phyloP scores from a whole-genome alignment of 2,329 filamentous ascomycete genomes.

The Cylindrodendrum hubeiense region DNA sequence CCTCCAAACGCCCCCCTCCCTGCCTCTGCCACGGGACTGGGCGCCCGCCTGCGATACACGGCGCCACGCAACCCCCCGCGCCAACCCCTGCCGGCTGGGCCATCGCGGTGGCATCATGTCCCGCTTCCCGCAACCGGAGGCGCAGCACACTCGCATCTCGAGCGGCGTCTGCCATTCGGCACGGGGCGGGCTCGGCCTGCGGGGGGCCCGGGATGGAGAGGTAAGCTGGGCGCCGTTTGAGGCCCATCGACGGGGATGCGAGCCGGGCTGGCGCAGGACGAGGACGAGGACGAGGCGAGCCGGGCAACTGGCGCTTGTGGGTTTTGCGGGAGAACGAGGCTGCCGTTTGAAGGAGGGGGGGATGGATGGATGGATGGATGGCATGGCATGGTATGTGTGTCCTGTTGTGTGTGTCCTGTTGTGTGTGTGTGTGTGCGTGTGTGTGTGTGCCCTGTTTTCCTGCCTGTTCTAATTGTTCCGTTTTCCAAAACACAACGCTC shows the following conservation, averaged over 20 bases:
- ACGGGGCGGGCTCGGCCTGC: neutral
- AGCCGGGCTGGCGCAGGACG: too few species aligned
- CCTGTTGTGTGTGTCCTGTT: too few species aligned
- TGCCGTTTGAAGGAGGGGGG: neutral
- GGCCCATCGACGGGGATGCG: neutral
- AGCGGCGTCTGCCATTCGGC: neutral
- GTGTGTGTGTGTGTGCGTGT: too few species aligned
- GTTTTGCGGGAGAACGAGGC: neutral
- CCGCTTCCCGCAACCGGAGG: neutral
- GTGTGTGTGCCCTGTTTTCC: too few species aligned
- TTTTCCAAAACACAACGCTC: too few species aligned
- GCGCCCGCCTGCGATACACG: neutral
- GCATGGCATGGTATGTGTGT: neutral
- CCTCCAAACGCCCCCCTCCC: neutral
- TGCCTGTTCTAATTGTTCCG: too few species aligned
- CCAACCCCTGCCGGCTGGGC: neutral
- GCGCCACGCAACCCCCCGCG: neutral
- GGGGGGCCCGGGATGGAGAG: neutral
- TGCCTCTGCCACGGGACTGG: neutral
- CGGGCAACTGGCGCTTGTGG: neutral
- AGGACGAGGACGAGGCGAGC: neutral
- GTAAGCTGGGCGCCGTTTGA: neutral
- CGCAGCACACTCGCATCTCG: neutral
- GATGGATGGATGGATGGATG: neutral
- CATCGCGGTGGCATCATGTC: neutral